A percentile compares a stretch with the other conserved stretches of the same genome.
Conservation (phyloP, 2,329 filamentous ascomycete genomes). For the Hypoxylon sp. region DNA sequence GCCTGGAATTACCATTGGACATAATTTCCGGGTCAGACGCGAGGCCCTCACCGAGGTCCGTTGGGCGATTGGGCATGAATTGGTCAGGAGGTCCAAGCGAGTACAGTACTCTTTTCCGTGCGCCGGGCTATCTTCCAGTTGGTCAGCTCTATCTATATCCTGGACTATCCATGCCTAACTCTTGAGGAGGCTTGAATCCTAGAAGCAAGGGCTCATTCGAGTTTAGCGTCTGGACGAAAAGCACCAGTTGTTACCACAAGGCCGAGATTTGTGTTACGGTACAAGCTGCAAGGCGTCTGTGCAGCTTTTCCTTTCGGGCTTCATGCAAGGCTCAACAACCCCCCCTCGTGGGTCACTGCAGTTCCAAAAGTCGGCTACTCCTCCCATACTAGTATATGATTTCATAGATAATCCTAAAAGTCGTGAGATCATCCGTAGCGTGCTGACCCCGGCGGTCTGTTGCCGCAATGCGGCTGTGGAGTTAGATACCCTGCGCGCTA, state of each 20-base stretch:
- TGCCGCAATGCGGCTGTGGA: conserved; percentile 48
- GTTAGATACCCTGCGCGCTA: conserved; percentile 41
- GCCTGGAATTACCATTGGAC: conserved; percentile 55
- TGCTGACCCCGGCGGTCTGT: conserved; percentile 30
- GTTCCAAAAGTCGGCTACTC: conserved; percentile 48
- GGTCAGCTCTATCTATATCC: conserved; percentile 57
- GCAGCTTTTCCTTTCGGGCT: conserved; percentile 47
- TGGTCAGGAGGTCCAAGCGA: conserved; percentile 59
- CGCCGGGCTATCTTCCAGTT: conserved; percentile 62
- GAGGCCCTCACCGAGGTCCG: conserved; percentile 51
- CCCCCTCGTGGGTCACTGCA: conserved; percentile 43
- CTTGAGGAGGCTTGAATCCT: conserved; percentile 49
- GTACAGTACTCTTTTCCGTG: conserved; percentile 53
- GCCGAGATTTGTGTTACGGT: conserved; percentile 51
- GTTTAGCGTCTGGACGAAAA: conserved; percentile 48
- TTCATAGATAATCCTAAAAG: conserved; percentile 46
- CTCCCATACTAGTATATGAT: conserved; percentile 50
- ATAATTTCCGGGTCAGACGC: conserved; percentile 55
- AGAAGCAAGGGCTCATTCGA: conserved; percentile 47
- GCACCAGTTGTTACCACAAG: conserved; percentile 42
- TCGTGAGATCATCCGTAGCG: conserved; percentile 46
- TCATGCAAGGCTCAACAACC: conserved; percentile 48
- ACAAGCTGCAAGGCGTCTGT: conserved; percentile 52
- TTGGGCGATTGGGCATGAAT: conserved; percentile 60
- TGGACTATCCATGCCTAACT: conserved; percentile 53